Base-by-base conservation (phyloP, 768 basidiomycete genomes). In the Lactifluus volemus region DNA sequence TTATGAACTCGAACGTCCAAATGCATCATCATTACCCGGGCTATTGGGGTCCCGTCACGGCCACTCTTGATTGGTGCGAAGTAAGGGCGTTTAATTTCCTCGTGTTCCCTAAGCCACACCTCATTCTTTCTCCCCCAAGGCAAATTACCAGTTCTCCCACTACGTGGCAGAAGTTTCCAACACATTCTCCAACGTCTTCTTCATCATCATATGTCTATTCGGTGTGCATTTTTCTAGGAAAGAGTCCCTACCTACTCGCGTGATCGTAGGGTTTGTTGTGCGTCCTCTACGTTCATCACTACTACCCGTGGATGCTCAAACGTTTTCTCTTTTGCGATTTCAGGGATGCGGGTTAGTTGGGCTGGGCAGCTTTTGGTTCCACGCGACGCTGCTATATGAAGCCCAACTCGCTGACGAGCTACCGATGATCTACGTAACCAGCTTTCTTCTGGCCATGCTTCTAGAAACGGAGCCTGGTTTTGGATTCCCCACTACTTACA, bases 341-440 rank as follows among this genome's bases (percentile, higher is more conserved):
- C 55, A 88, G 85, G 86, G 85, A 4, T 77, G 89, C 60, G 82
- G 76, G 17, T 71, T 88, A 19, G 82, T 91, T 48, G 89, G 87
- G n/a, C 61, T 88, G 12, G 89, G 89, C 19, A 88, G 86, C 68
- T 83, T 85, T 67, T 80, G 84, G 50, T 92, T 92, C 70, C 89
- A 92, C 65, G 85, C 86, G 11, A 89, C 86, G 2, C 75, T 92
- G 34, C 75, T 81, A 42, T 92, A 83, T 70, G 79, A 84, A 64
- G 88, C 88, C 10, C 89, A 92, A 68, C 80, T 89, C 55, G 84
- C 86, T 39, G 89, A 92, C 67, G 89, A 92, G 69, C 75, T 92
- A 9, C 89, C 88, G 2, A 91, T 92, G 89, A 81, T 89, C 58
- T 89, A 85, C 68, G 81, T 85, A 56, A 80, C 81, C 5, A 81